Conservation (phyloP, 2,329 filamentous ascomycete species). For the Aaosphaeria pasadenensis region DNA sequence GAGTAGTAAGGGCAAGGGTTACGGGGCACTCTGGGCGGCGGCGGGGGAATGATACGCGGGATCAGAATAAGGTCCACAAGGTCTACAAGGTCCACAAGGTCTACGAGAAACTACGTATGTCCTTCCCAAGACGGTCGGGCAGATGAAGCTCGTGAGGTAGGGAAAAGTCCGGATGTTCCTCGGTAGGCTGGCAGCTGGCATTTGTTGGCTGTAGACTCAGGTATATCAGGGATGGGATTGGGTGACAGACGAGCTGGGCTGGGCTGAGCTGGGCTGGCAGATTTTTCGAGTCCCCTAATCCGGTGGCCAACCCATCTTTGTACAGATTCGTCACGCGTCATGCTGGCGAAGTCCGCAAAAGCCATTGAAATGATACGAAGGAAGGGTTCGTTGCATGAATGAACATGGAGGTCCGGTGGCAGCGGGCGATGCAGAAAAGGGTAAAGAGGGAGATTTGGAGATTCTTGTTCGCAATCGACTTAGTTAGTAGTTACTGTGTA, state of each 20-base stretch:
- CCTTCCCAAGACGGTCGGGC: background rate
- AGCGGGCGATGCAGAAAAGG: background rate
- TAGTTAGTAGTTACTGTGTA: background rate
- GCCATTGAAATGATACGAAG: background rate
- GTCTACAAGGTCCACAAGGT: too few relatives aligned
- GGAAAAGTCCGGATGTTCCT: background rate
- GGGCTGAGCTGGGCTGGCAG: background rate
- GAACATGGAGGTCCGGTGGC: too few relatives aligned
- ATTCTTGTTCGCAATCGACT: background rate
- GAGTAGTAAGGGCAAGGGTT: too few relatives aligned
- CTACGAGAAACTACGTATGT: too few relatives aligned
- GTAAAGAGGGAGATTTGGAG: background rate
- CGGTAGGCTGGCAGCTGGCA: background rate
- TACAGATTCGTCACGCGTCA: constrained; percentile 1
- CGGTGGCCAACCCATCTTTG: background rate
- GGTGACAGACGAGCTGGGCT: background rate
- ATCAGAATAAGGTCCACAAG: too few relatives aligned
- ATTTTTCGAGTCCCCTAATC: background rate
- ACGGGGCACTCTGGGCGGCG: too few relatives aligned
- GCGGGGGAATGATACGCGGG: too few relatives aligned
- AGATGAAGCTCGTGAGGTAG: too few relatives aligned
- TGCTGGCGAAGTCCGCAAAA: constrained; percentile 38
- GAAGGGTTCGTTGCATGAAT: too few relatives aligned
- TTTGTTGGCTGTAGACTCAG: background rate
- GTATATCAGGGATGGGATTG: background rate